Evolutionary conservation across 768 basidiomycete genomes (phyloP).

Genomic region (Tylopilus balloui): DNA sequence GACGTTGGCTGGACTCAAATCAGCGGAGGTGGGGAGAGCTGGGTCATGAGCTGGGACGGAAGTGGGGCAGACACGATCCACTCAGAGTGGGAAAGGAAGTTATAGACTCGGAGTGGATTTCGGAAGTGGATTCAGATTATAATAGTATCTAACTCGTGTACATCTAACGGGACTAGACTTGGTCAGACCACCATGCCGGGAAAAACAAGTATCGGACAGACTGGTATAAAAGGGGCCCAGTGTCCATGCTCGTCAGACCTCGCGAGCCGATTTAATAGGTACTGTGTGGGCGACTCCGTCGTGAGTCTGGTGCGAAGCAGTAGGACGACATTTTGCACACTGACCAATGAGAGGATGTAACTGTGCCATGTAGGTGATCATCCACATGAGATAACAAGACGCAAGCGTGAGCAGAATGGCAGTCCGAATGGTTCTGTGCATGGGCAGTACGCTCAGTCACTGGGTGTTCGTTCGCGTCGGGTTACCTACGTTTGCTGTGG

Average conservation of each 20-base stretch:
- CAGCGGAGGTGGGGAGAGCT: constrained; percentile 4
- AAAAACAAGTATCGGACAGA: constrained; percentile 8
- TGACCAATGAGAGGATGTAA: constrained; percentile 84
- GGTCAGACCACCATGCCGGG: neutral
- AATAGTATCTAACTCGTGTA: constrained; percentile 24
- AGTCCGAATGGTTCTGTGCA: constrained; percentile 78
- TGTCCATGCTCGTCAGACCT: constrained; percentile 14
- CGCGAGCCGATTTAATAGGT: constrained; percentile 14
- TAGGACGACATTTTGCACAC: constrained; percentile 30
- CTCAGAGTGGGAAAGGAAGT: constrained; percentile 1
- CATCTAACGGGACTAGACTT: constrained; percentile 15
- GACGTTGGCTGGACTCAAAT: constrained; percentile 15
- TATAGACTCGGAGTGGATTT: constrained; percentile 2
- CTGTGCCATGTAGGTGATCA: constrained; percentile 94
- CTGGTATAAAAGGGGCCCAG: constrained; percentile 19
- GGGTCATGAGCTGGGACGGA: constrained; percentile 2
- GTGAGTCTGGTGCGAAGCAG: neutral
- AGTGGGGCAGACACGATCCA: neutral
- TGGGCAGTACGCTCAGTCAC: neutral
- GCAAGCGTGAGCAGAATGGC: constrained; percentile 71
- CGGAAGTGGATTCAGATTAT: constrained; percentile 13
- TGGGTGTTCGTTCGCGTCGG: neutral
- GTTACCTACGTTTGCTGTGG: constrained; percentile 79
- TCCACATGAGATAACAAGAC: constrained; percentile 95
- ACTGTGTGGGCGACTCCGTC: constrained; percentile 10